Conservation (phyloP, 331 rosid species). For the Pyrus hybrid region DNA sequence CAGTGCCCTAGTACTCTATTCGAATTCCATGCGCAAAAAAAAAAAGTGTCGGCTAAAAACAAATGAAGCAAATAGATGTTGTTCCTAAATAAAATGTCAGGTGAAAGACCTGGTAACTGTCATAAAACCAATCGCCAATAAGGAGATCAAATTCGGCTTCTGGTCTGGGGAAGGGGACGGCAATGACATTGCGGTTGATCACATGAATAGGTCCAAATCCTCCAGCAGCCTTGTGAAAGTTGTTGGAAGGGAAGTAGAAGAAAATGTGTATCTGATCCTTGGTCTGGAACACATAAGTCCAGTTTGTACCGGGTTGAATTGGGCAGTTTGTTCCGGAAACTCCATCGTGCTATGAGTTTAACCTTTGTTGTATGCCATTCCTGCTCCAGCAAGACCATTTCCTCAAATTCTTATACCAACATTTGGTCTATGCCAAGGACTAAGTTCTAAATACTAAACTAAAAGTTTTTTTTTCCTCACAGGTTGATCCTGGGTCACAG, state of each 20-base stretch:
- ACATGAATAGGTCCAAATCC: slow-evolving; percentile 70
- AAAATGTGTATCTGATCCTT: slow-evolving; percentile 86
- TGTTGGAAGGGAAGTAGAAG: slow-evolving; percentile 78
- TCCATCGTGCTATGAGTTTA: slow-evolving; percentile 92
- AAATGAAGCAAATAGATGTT: neutral
- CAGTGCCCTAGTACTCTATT: slow-evolving; percentile 33
- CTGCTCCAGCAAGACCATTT: slow-evolving; percentile 29
- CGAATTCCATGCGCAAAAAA: neutral
- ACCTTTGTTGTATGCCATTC: slow-evolving; percentile 91
- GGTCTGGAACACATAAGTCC: slow-evolving; percentile 60
- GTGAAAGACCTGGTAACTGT: slow-evolving; percentile 50
- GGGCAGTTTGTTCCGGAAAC: slow-evolving; percentile 86
- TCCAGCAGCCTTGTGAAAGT: slow-evolving; percentile 77
- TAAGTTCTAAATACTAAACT: neutral
- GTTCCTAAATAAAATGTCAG: neutral
- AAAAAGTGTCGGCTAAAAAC: neutral
- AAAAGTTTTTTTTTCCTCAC: slow-evolving; percentile 9
- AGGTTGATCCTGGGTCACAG: slow-evolving; percentile 47
- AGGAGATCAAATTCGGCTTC: slow-evolving; percentile 76
- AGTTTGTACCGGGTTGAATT: slow-evolving; percentile 47
- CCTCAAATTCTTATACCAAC: neutral
- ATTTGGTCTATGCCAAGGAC: neutral
- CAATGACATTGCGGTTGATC: slow-evolving; percentile 42
- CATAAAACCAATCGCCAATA: slow-evolving; percentile 68
- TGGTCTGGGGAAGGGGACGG: slow-evolving; percentile 63